Base-by-base conservation (phyloP, 495 filamentous ascomycete genomes). In the Corynascus novoguineensis region DNA sequence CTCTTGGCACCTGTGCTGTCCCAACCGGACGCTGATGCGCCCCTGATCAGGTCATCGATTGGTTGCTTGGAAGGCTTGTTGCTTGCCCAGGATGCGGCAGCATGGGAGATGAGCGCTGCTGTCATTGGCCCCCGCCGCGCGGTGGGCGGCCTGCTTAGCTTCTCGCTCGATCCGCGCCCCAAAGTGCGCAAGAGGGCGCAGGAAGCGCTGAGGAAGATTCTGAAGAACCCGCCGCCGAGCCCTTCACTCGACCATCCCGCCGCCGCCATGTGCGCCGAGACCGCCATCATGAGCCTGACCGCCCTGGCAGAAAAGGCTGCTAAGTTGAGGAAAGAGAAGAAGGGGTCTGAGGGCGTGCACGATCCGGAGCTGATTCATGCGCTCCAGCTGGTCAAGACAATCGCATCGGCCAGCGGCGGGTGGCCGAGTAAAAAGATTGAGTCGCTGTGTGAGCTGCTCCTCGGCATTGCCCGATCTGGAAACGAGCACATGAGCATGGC, bases 361-460 rank as follows among this genome's bases (percentile, higher is more conserved):
- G 89, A 95, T 53, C 92, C 93, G 14, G 79, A 81, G 15, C 77
- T 97, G 19, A 93, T 97, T 56, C 93, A 97, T 71, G 86, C 90
- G 4, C 71, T 98, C 55, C 95, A 97, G 58, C 77, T 97, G 46
- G 83, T 95, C 53, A 96, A 92, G 78, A 86, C 88, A 2, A 80
- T 97, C 58, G 90, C 92, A 4, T 74, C 79, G 22, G 89, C 87
- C 4, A 92, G 90, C 50, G 87, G 89, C 44, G 92, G 95, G 45
- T 98, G 95, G 95, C 93, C 93, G n/a, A 95, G 86, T 72, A 87
- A 86, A 76, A 95, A 95, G 72, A 91, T 97, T 46, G 93, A 98
- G 73, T 72, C 83, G 5, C 79, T 98, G 32, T 96, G 91, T 68
- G 90, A 96, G 66, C 71, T 92, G 34, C 74, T 98, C 54, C 86